A percentile compares a stretch with the other conserved stretches of the same genome.
Conservation (phyloP, 176 grass and related monocot genomes). For the Musa schizocarpa region DNA sequence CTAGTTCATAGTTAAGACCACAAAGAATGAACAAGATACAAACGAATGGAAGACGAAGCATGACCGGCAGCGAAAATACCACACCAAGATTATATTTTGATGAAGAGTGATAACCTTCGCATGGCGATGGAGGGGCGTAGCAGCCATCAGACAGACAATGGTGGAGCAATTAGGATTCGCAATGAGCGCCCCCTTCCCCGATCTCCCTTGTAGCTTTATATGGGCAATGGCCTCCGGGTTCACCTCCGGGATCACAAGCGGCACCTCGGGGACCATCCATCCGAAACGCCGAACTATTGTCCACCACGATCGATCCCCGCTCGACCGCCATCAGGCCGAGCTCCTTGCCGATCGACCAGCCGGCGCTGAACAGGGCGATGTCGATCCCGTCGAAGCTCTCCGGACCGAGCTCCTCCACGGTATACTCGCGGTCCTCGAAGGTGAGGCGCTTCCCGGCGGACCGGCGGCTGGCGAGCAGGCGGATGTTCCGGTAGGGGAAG, state of each 20-base stretch:
- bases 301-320: constrained; percentile 63
- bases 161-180: constrained; percentile 94
- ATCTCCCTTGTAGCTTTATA: constrained; percentile 41
- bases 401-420: constrained; percentile 61
- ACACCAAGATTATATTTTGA: background rate
- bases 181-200: constrained; percentile 70
- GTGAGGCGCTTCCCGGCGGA: constrained; percentile 61
- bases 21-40: too few species aligned
- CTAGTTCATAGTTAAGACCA: too few species aligned
- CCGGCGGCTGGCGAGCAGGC: constrained; percentile 65
- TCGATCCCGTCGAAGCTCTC: constrained; percentile 75
- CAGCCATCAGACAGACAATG: constrained; percentile 90
- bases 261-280: constrained; percentile 85
- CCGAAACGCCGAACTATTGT: constrained; percentile 88
- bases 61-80: too few species aligned
- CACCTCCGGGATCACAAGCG: too few species aligned
- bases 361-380: constrained; percentile 87
- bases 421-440: constrained; percentile 67
- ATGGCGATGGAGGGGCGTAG: constrained; percentile 76
- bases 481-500: constrained; percentile 70
- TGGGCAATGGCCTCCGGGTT: constrained; percentile 79
- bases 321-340: constrained; percentile 50
- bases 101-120: constrained; percentile 48
- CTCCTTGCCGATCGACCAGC: constrained; percentile 49
- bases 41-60: too few species aligned